Evolutionary conservation across 129 eudicot species (phyloP).

Genomic region (Logfia minima): DNA sequence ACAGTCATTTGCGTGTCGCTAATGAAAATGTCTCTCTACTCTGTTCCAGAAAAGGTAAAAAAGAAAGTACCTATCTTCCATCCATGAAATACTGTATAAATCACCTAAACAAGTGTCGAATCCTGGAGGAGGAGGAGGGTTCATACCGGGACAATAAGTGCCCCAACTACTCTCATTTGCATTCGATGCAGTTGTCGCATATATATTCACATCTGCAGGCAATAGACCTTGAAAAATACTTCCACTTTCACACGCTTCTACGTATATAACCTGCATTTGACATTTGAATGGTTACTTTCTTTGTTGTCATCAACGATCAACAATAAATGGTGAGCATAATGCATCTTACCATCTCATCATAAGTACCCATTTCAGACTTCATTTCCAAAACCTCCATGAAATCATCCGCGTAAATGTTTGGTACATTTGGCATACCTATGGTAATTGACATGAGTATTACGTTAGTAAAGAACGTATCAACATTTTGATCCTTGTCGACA

Average conservation of each 20-base stretch:
- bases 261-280: constrained; percentile 49
- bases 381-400: constrained; percentile 57
- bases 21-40: not conserved
- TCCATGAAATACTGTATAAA: constrained; percentile 80
- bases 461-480: not conserved
- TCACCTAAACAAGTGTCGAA: constrained; percentile 75
- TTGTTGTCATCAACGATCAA: not conserved
- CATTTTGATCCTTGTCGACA: not conserved
- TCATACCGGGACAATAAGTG: constrained; percentile 67
- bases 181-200: constrained; percentile 68
- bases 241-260: constrained; percentile 86
- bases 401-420: constrained; percentile 54
- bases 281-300: not conserved
- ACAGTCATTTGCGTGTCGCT: not conserved
- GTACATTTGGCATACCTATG: constrained; percentile 67
- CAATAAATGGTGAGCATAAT: not conserved
- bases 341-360: constrained; percentile 62
- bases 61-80: constrained; percentile 47
- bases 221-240: constrained; percentile 71
- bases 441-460: not conserved
- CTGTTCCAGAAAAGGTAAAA: not conserved
- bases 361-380: constrained; percentile 56
- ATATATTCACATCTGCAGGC: constrained; percentile 59
- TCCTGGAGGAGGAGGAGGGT: constrained; percentile 55
- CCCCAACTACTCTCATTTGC: constrained; percentile 70